Base-by-base conservation (phyloP, 108 stramenopile species). In the Nitzschia palea region DNA sequence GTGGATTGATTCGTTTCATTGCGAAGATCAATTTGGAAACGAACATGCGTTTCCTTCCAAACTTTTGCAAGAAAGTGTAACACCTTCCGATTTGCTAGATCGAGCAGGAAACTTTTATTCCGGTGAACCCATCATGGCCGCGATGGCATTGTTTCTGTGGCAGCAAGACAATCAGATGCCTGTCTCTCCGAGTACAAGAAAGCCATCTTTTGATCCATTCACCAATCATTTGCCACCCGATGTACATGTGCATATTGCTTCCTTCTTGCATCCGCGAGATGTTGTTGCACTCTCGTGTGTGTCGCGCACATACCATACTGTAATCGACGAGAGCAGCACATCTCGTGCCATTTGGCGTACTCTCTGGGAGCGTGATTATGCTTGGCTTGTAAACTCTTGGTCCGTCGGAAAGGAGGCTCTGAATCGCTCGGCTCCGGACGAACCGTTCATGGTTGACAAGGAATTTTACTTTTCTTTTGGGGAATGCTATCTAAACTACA, bases 401-500 rank as follows among this genome's bases (percentile, higher is more conserved):
- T 37, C 84, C 2, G 62, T 86, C 60, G 92, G 92, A 37, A 74
- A 50, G 25, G 60, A 76, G 18, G 87, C 88, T 9, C 62, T 80
- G 10, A n/a, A 66, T 31, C 74, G 89, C 50, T 86, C 85, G 3
- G 67, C 72, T 52, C 62, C 28, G n/a, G 67, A 55, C 14, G 44
- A 26, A 25, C 53, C 51, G 32, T 47, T 70, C 33, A 28, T 23
- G 1, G 67, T 73, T 42, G 50, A 52, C 76, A 91, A 91, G 71
- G 71, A 84, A 9, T 84, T 91, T 63, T 93, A 93, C 67, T 90
- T 90, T 56, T 66, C 53, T 9, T 92, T 91, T 68, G 78, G 86
- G 8, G 77, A 82, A 57, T 59, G 79, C 12, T 93, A 88, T 78
- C 34, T 88, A 12, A 75, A 90, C 35, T 93, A 85, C 59, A 63